Conservation (phyloP, 768 basidiomycete genomes). For the Psilocybe cyanescens region DNA sequence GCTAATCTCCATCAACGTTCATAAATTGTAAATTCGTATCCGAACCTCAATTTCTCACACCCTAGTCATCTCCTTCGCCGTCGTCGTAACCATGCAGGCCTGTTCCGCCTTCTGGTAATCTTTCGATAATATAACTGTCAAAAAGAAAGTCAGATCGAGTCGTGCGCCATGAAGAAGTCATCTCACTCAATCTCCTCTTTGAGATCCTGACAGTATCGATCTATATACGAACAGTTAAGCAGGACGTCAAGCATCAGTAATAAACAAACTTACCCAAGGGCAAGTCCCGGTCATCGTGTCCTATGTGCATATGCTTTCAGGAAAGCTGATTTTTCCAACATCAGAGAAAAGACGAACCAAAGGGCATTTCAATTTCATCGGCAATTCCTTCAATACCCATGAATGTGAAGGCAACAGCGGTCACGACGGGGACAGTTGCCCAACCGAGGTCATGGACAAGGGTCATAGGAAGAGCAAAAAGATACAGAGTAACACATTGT, state of each 20-base stretch:
- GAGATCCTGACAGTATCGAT: slow-evolving; percentile 85
- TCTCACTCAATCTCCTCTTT: slow-evolving; percentile 84
- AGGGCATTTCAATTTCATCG: slow-evolving; percentile 94
- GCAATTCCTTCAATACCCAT: slow-evolving; percentile 98
- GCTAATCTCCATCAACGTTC: background rate
- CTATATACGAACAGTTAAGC: slow-evolving; percentile 36
- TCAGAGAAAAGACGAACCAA: slow-evolving; percentile 53
- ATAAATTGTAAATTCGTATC: background rate
- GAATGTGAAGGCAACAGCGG: slow-evolving; percentile 86
- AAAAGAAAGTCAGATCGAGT: slow-evolving; percentile 11
- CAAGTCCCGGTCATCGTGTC: slow-evolving; percentile 67
- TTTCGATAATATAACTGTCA: slow-evolving; percentile 67
- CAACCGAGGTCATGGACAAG: slow-evolving; percentile 83
- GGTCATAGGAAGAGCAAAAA: slow-evolving; percentile 89
- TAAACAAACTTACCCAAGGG: slow-evolving; percentile 65
- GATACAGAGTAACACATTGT: slow-evolving; percentile 92
- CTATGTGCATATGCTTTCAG: slow-evolving; percentile 28
- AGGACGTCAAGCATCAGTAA: background rate
- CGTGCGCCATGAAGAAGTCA: background rate
- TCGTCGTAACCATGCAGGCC: slow-evolving; percentile 78
- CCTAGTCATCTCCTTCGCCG: slow-evolving; percentile 78
- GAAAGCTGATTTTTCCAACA: background rate
- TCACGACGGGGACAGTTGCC: slow-evolving; percentile 84
- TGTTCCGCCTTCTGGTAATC: slow-evolving; percentile 75
- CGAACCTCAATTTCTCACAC: slow-evolving; percentile 9